Conservation (phyloP, 441 rosid species). For the Daphne laureola region DNA sequence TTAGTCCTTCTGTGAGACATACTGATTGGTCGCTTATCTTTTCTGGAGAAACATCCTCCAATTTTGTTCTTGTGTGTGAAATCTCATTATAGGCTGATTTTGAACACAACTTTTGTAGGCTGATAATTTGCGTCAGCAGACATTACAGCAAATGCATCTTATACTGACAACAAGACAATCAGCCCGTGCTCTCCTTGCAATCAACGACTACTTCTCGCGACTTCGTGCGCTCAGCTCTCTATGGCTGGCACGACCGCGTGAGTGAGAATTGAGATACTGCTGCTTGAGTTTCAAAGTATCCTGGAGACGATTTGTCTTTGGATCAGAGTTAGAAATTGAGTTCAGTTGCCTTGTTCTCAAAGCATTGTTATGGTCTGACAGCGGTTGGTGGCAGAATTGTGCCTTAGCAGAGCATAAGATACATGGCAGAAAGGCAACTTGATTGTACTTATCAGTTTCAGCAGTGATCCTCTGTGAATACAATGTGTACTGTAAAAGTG, state of each 20-base stretch:
- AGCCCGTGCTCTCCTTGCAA: conserved; percentile 61
- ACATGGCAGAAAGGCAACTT: too few species aligned
- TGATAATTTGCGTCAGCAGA: conserved; percentile 63
- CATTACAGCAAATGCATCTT: conserved; percentile 63
- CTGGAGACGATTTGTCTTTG: background rate
- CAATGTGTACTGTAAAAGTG: too few species aligned
- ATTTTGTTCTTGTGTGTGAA: too few species aligned
- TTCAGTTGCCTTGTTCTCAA: background rate
- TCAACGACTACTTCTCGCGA: conserved; percentile 52
- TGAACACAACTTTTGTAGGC: conserved; percentile 26
- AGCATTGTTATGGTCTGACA: too few species aligned
- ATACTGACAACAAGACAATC: conserved; percentile 62
- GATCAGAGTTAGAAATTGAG: background rate
- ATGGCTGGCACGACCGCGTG: conserved; percentile 68
- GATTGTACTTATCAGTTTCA: too few species aligned
- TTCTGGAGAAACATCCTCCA: too few species aligned
- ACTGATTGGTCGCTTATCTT: too few species aligned
- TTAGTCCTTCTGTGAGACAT: too few species aligned
- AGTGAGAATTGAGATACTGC: conserved; percentile 33
- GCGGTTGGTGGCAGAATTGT: too few species aligned
- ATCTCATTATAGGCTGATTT: too few species aligned
- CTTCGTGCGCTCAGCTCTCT: conserved; percentile 70
- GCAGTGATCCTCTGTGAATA: too few species aligned
- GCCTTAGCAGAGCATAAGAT: too few species aligned
- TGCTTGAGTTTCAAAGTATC: conserved; percentile 1